phyloP scores from a whole-genome alignment of 1,284 basidiomycete genomes.

The Somion occarium region DNA sequence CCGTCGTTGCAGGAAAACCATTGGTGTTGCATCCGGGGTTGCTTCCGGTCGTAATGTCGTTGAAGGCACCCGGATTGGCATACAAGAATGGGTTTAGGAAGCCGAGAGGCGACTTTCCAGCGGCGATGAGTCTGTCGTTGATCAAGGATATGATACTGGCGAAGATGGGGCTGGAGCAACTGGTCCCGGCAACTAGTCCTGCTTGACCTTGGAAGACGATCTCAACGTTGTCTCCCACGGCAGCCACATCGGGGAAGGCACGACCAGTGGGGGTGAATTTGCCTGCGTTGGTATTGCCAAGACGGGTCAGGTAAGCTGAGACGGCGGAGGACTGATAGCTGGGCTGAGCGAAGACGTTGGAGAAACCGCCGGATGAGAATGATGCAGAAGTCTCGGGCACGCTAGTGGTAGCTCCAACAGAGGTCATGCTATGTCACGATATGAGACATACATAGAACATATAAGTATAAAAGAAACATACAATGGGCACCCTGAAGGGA shows the following conservation, averaged over 20 bases:
- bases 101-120: slow-evolving; percentile 39
- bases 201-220: slow-evolving; percentile 24
- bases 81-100: slow-evolving; percentile 42
- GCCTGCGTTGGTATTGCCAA: slow-evolving; percentile 25
- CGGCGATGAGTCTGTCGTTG: slow-evolving; percentile 41
- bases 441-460: background rate
- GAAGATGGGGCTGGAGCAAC: slow-evolving; percentile 46
- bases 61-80: slow-evolving; percentile 2
- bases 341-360: slow-evolving; percentile 38
- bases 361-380: slow-evolving; percentile 38
- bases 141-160: slow-evolving; percentile 48
- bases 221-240: slow-evolving; percentile 26
- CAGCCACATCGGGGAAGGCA: slow-evolving; percentile 29
- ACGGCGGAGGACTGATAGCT: slow-evolving; percentile 38
- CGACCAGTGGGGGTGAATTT: slow-evolving; percentile 27
- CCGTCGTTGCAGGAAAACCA: slow-evolving; percentile 28
- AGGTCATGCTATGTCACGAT: slow-evolving; percentile 35
- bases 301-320: slow-evolving; percentile 24
- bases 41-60: slow-evolving; percentile 8
- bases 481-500: slow-evolving; percentile 46
- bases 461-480: slow-evolving; percentile 5
- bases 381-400: slow-evolving; percentile 40
- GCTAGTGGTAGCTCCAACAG: slow-evolving; percentile 52
- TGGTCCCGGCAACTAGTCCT: slow-evolving; percentile 46
- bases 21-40: slow-evolving; percentile 22